A percentile compares a stretch with the other conserved stretches of the same genome.
Evolutionary conservation across 176 grass and related monocot species (phyloP).

Genomic region (Hyparrhenia diplandra): DNA sequence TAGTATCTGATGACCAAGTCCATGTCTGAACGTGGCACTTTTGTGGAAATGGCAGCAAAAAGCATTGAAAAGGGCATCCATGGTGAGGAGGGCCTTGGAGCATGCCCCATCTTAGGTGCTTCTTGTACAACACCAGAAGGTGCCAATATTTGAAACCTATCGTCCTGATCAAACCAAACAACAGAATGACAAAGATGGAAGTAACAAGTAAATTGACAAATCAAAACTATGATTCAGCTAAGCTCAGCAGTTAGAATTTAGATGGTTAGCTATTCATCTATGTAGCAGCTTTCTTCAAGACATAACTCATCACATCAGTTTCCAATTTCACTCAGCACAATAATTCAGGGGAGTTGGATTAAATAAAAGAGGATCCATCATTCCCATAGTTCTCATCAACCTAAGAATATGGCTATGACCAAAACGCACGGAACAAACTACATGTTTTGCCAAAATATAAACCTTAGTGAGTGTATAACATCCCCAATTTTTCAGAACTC

Average conservation of each 20-base stretch:
- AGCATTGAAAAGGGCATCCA: conserved; percentile 90
- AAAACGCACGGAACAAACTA: neutral
- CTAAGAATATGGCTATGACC: neutral
- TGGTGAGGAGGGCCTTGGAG: conserved; percentile 52
- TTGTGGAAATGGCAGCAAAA: conserved; percentile 73
- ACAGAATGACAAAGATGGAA: conserved; percentile 5
- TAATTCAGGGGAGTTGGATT: neutral
- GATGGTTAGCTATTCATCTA: neutral
- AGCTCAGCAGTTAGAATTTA: neutral
- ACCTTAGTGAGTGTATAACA: neutral
- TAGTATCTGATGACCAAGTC: conserved; percentile 50
- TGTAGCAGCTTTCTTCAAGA: neutral
- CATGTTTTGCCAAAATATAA: neutral
- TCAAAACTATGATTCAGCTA: neutral
- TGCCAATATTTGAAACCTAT: neutral
- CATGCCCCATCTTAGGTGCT: conserved; percentile 18
- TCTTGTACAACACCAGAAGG: conserved; percentile 17
- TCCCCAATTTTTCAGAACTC: neutral
- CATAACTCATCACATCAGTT: neutral
- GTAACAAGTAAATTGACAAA: neutral
- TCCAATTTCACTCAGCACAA: neutral
- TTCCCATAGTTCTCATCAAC: neutral
- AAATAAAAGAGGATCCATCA: neutral
- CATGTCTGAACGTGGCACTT: conserved; percentile 64
- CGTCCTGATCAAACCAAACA: conserved; percentile 21